These are phyloP conservation scores for Orbilia quercus DNA, from an alignment of 2,329 filamentous ascomycete genomes.

Conservation along the genomic window DNA sequence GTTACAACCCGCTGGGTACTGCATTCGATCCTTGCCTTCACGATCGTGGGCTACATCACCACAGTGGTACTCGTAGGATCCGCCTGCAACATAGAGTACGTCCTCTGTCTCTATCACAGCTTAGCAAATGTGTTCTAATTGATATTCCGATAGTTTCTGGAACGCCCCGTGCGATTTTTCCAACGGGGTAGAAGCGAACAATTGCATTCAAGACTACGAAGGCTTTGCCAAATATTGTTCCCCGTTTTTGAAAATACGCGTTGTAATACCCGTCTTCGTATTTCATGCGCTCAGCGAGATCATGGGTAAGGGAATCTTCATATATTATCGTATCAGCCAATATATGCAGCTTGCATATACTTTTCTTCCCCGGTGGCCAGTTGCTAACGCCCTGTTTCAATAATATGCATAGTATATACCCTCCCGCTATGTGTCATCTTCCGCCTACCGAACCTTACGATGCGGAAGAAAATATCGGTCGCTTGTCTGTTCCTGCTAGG, in stretches of 20 bases:
- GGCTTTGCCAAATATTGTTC: conserved; percentile 4
- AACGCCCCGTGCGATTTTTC: background rate
- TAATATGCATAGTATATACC: background rate
- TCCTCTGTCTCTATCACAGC: no score
- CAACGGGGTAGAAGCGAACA: background rate
- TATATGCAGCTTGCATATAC: background rate
- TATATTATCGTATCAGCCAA: no score
- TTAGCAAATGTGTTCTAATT: no score
- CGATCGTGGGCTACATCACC: conserved; percentile 2
- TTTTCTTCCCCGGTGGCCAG: no score
- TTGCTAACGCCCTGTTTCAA: background rate
- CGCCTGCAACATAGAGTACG: conserved; percentile 9
- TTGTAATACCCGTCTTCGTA: conserved; percentile 4
- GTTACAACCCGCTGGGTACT: background rate
- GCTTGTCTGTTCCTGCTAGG: background rate
- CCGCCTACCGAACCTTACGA: background rate
- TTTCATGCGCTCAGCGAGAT: conserved; percentile 1
- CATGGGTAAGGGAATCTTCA: conserved; percentile 10
- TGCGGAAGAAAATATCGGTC: conserved; percentile 7
- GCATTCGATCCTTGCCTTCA: background rate
- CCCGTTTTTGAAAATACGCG: conserved; percentile 1
- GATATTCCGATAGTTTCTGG: background rate
- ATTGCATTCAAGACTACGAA: background rate
- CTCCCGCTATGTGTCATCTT: conserved; percentile 8
- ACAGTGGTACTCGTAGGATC: background rate